These are phyloP conservation scores for Phyllosticta citribraziliensis DNA, from an alignment of 2,329 filamentous ascomycete species.

Conservation along the genomic window DNA sequence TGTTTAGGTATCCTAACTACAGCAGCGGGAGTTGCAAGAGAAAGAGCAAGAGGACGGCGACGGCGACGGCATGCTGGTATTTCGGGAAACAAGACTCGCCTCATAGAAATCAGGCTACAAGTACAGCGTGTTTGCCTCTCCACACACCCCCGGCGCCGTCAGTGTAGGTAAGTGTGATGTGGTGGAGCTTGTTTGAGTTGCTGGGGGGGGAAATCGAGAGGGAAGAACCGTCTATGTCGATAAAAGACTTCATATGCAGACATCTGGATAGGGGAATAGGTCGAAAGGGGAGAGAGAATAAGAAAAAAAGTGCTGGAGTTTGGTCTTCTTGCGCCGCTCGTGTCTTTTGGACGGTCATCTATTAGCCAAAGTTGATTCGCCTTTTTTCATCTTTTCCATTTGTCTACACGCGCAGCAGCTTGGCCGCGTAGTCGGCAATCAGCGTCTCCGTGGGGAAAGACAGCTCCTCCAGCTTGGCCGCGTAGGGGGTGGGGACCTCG, in stretches of 20 bases:
- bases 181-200: no score
- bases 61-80: no score
- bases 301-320: neutral
- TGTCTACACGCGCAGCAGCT: conserved; percentile 67
- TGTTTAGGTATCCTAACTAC: conserved; percentile 11
- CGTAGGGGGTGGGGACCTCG: conserved; percentile 95
- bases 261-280: neutral
- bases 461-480: conserved; percentile 87
- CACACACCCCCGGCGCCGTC: no score
- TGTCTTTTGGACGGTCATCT: neutral
- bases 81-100: no score
- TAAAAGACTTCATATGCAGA: conserved; percentile 2
- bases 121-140: no score
- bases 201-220: neutral
- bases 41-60: neutral
- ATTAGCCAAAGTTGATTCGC: neutral
- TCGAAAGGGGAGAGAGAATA: neutral
- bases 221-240: conserved; percentile 4
- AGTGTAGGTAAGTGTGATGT: no score
- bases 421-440: conserved; percentile 80
- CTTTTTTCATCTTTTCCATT: conserved; percentile 3
- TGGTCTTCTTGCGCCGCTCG: neutral
- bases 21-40: neutral
- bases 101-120: no score
- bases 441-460: conserved; percentile 82